Conservation (phyloP, 768 basidiomycete genomes). For the Trametes meyenii region DNA sequence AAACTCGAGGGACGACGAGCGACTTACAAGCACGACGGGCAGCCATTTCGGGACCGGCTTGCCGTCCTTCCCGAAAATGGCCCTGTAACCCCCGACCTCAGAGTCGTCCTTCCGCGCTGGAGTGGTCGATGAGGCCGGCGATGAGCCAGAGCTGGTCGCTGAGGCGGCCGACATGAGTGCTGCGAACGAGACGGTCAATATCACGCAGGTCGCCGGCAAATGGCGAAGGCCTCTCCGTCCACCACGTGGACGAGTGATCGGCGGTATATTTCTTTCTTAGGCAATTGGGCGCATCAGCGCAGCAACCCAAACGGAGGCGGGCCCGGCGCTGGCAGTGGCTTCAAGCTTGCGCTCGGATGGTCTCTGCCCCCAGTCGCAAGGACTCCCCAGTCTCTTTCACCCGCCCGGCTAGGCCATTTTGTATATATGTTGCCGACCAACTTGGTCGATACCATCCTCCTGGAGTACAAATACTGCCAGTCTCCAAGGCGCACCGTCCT, state of each 20-base stretch:
- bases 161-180: neutral
- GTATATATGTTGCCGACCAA: no score
- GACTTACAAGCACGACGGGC: constrained; percentile 35
- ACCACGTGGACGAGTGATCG: constrained; percentile 3
- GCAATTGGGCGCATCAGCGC: neutral
- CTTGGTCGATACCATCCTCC: no score
- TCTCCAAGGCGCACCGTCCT: no score
- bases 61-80: constrained; percentile 15
- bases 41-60: constrained; percentile 34
- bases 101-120: neutral
- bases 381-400: no score
- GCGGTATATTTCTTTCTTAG: neutral
- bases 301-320: neutral
- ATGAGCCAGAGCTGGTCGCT: neutral
- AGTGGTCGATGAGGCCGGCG: neutral
- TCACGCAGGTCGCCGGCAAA: neutral
- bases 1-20: neutral
- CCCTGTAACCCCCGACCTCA: neutral
- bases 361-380: no score
- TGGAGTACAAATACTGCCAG: no score
- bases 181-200: neutral
- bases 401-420: no score
- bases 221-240: neutral
- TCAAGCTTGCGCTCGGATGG: no score
- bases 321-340: no score